phyloP scores from a whole-genome alignment of 2,329 filamentous ascomycete genomes.

The Claviceps lovelessii region DNA sequence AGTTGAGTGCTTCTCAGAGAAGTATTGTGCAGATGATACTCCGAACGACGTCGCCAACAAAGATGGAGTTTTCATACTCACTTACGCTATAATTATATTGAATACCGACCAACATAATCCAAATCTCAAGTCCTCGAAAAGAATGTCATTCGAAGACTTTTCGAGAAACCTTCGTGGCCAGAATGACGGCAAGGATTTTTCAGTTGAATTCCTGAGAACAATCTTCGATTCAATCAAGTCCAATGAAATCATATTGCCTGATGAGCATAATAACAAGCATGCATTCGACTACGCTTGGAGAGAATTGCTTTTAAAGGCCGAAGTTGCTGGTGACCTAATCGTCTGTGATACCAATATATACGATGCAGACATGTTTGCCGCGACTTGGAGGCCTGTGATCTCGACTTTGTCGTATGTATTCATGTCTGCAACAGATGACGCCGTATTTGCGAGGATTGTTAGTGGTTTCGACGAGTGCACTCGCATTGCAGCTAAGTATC shows the following conservation, averaged over 20 bases:
- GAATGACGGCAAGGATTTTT: constrained; percentile 75
- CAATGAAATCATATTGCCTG: constrained; percentile 90
- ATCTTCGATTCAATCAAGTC: constrained; percentile 87
- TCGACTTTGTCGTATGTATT: constrained; percentile 96
- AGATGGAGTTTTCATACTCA: constrained; percentile 79
- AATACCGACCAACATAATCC: constrained; percentile 97
- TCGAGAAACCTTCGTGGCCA: constrained; percentile 79
- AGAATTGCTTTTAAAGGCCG: constrained; percentile 75
- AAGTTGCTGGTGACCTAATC: constrained; percentile 56
- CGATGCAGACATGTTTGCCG: constrained; percentile 93
- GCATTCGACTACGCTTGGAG: constrained; percentile 98
- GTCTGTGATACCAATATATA: constrained; percentile 86
- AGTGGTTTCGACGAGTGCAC: constrained; percentile 94
- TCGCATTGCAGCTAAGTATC: constrained; percentile 75
- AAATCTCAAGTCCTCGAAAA: constrained; percentile 62
- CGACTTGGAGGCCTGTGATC: constrained; percentile 89
- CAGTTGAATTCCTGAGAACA: constrained; percentile 63
- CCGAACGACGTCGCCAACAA: constrained; percentile 67
- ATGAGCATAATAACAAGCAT: constrained; percentile 93
- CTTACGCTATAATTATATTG: constrained; percentile 92
- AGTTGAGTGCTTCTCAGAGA: constrained; percentile 71
- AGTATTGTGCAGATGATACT: constrained; percentile 58
- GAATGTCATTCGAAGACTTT: constrained; percentile 78
- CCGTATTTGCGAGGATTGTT: constrained; percentile 85
- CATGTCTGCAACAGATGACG: constrained; percentile 93